Conservation (phyloP, 495 filamentous ascomycete genomes). For the Pyrenula aspistea region DNA sequence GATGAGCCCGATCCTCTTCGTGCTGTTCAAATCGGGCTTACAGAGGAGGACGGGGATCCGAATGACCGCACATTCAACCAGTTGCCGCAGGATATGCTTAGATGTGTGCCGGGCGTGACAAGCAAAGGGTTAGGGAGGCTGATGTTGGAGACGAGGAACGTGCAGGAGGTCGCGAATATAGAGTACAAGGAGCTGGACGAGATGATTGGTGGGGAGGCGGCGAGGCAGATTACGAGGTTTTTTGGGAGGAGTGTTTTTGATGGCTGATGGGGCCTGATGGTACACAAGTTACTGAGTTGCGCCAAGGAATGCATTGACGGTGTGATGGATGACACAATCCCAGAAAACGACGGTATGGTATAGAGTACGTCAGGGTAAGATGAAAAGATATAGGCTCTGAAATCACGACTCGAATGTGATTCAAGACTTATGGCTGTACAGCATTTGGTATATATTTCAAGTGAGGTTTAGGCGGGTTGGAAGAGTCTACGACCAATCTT, state of each 20-base stretch:
- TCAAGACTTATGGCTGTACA: too few species aligned
- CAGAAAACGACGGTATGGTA: not conserved
- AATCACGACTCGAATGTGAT: too few species aligned
- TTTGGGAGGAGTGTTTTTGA: slow-evolving; percentile 76
- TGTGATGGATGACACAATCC: slow-evolving; percentile 7
- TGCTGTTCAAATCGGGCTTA: slow-evolving; percentile 70
- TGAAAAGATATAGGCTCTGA: too few species aligned
- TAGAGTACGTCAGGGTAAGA: too few species aligned
- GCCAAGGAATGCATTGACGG: too few species aligned
- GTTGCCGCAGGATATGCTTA: slow-evolving; percentile 75
- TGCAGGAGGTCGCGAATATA: slow-evolving; percentile 83
- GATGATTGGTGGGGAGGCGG: slow-evolving; percentile 71
- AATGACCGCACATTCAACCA: slow-evolving; percentile 51
- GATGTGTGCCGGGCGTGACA: slow-evolving; percentile 76
- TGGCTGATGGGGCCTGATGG: slow-evolving; percentile 8
- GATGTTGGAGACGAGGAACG: slow-evolving; percentile 59
- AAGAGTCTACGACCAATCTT: too few species aligned
- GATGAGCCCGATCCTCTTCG: slow-evolving; percentile 83
- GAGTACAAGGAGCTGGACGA: slow-evolving; percentile 54
- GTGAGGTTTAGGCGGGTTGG: too few species aligned
- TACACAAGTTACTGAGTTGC: too few species aligned
- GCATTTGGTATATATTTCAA: too few species aligned
- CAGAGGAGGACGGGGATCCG: slow-evolving; percentile 46
- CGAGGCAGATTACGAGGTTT: slow-evolving; percentile 64
- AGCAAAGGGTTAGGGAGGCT: slow-evolving; percentile 60